Evolutionary conservation across 2,329 filamentous ascomycete species (phyloP), one percentile per base, ranked within the genome.

Genomic region (Diaporthe citriasiana): DNA sequence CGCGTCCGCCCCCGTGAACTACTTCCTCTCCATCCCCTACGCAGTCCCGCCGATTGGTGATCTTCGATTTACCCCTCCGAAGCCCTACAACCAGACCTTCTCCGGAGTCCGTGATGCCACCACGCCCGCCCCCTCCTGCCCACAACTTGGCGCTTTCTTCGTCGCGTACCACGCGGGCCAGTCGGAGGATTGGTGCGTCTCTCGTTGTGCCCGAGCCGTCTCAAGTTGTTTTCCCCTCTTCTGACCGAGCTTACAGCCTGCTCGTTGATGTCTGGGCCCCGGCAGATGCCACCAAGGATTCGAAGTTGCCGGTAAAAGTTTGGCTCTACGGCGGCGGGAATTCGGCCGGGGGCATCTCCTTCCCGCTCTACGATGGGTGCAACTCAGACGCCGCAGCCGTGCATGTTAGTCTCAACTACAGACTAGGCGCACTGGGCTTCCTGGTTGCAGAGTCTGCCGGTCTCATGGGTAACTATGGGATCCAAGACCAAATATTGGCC

Each of bases 1-100:
- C 38, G 57, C 13, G 15, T 60, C 57, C 38, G n/a, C 57, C n/a
- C 3, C 57, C 38, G 59, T 85, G 19, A 83, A 85, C 35, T 77
- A 80, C 22, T 89, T 89, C 76, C 79, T 85, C 1, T 85, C 86
- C 1, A 83, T 89, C 22, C 87, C 86, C 0, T 89, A 88, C 74
- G 86, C 85, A 0, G 78, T 85, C 3, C 83, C 86, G 2, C 86
- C 87, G 19, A 81, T 79, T 3, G 87, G 85, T 0, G 82, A 87
- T n/a, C 81, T 80, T 27, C 83, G 87, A 22, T 89, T 89, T 74
- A 81, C 80, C 8, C 83, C 80, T 6, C 79, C 85, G 1, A 79
- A 72, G 45, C 35, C 57, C 12, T 60, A 22, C 25, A 60, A 60
- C 57, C 5, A 42, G 57, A 60, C 57, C 25, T 60, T 60, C 57